Conservation (phyloP, 305 asterid species). For the Fraxinus dipetala region DNA sequence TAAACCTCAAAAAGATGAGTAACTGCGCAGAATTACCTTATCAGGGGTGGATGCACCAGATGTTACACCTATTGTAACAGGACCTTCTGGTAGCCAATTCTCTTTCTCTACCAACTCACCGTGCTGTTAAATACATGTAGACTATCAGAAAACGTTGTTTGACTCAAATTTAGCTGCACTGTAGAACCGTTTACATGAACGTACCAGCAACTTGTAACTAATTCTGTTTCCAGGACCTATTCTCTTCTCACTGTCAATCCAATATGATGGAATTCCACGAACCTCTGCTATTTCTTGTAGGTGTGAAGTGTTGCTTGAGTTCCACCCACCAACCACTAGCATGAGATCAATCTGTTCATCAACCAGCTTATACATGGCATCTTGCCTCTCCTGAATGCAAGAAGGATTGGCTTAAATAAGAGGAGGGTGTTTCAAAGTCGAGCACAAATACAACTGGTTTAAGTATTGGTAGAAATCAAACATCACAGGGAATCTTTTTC, state of each 20-base stretch:
- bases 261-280: conserved; percentile 90
- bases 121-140: conserved; percentile 46
- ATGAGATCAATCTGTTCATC: conserved; percentile 75
- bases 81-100: conserved; percentile 85
- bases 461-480: neutral
- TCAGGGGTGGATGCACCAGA: conserved; percentile 99
- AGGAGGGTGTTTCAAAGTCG: neutral
- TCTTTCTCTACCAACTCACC: conserved; percentile 96
- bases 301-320: conserved; percentile 99
- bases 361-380: conserved; percentile 96
- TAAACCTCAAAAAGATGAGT: neutral
- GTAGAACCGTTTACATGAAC: neutral
- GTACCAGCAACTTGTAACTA: conserved; percentile 74
- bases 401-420: conserved; percentile 19
- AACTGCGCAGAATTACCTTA: conserved; percentile 47
- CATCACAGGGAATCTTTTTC: neutral
- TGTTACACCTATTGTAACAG: conserved; percentile 79
- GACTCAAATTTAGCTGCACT: neutral
- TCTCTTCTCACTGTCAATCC: conserved; percentile 89
- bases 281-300: conserved; percentile 94
- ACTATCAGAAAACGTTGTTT: neutral
- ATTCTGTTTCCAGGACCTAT: conserved; percentile 93
- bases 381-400: conserved; percentile 80
- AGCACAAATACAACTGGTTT: neutral
- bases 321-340: conserved; percentile 97